Base-by-base conservation (phyloP, 2,329 filamentous ascomycete species). In the Lasiodiplodia gonubiensis region DNA sequence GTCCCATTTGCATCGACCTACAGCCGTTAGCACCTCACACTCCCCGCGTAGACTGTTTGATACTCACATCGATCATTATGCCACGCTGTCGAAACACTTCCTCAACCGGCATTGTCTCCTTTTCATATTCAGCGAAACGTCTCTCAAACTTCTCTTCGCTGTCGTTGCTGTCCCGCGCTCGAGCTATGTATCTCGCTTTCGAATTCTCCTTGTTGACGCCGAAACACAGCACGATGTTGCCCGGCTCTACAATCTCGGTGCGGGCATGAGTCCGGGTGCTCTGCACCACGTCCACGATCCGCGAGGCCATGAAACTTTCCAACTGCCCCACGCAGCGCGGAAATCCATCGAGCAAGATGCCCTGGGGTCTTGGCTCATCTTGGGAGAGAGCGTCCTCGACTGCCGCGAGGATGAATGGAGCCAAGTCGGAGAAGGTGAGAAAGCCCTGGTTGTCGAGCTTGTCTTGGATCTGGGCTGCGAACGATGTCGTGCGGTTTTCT, bases 261-360 rank as follows among this genome's bases (percentile, higher is more conserved):
- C n/a, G n/a, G n/a, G n/a, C n/a, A n/a, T n/a, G n/a, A n/a, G n/a
- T n/a, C n/a, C n/a, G n/a, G n/a, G n/a, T n/a, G n/a, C n/a, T n/a
- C n/a, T n/a, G n/a, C n/a, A n/a, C n/a, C n/a, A n/a, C n/a, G n/a
- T n/a, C n/a, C n/a, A n/a, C n/a, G n/a, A n/a, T n/a, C n/a, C n/a
- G n/a, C n/a, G n/a, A n/a, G n/a, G n/a, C n/a, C n/a, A n/a, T 16
- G 35, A 64, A 64, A 1, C 21, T n/a, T 30, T 54, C 61, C 3
- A 54, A 52, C 18, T 68, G 54, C 11, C 59, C 66, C 7, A 49
- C 35, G 5, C 66, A 42, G 16, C 72, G 68, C 8, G 71, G 71
- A 27, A 71, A 72, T 16, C 72, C 70, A 23, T 73, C 70, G n/a
- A 73, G 46, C 69, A 68, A 35, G 21, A 54, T 18, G n/a, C 25